Percentiles rank a stretch among this genome's conserved stretches.
These are phyloP conservation scores for Fragosphaeria purpurea DNA, from an alignment of 2,329 filamentous ascomycete genomes.

Conservation along the genomic window DNA sequence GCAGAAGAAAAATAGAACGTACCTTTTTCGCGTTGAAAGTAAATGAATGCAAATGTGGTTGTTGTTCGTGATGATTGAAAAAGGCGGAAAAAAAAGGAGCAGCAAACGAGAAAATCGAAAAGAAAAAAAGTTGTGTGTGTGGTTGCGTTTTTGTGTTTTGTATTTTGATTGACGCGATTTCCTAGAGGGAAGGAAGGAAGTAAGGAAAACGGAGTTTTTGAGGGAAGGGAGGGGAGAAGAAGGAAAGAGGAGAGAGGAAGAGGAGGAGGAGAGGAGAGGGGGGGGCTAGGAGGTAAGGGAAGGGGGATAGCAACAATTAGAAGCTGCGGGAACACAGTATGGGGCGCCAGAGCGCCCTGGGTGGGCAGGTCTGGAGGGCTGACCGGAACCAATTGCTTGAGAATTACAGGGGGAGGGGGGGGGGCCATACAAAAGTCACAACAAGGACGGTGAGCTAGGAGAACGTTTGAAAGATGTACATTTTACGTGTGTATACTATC, in stretches of 20 bases:
- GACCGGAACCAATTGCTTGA: no score
- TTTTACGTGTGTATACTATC: no score
- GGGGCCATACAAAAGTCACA: no score
- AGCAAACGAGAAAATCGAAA: not conserved
- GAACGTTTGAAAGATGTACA: no score
- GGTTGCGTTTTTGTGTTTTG: not conserved
- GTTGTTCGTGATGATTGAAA: not conserved
- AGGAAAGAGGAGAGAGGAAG: slow-evolving; percentile 4
- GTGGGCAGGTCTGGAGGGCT: no score
- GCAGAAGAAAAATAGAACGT: no score
- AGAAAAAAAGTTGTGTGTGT: slow-evolving; percentile 6
- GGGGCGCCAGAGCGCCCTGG: no score
- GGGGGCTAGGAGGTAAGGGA: no score
- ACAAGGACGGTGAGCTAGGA: no score
- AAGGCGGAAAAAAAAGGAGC: not conserved
- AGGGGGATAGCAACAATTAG: no score
- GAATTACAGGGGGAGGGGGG: no score
- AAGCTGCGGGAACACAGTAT: no score
- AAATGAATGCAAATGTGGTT: not conserved
- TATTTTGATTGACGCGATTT: slow-evolving; percentile 10
- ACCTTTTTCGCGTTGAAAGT: not conserved
- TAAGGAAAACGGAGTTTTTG: slow-evolving; percentile 1
- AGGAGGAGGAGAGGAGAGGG: not conserved
- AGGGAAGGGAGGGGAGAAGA: not conserved
- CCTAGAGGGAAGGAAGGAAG: not conserved